phyloP scores from a whole-genome alignment of 352 stramenopile genomes.

The Globisporangium nagaii region DNA sequence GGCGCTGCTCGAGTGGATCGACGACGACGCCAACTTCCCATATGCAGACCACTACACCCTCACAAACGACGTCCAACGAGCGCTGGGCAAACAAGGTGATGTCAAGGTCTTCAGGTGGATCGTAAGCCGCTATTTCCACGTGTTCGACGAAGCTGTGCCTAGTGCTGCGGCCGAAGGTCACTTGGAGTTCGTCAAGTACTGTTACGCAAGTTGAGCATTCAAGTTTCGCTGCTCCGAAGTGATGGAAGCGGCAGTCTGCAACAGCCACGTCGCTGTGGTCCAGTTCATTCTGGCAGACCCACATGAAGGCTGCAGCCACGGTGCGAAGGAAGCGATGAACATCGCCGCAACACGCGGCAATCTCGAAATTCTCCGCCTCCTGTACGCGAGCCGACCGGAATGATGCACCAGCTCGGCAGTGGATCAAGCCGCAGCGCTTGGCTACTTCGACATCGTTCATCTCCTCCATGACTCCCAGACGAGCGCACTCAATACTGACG shows the following conservation, averaged over 20 bases:
- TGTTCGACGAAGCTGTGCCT: not conserved
- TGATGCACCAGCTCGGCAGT: too few species aligned
- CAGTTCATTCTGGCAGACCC: not conserved
- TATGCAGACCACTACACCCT: not conserved
- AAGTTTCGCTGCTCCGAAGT: conserved; percentile 1
- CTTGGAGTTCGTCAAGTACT: conserved; percentile 23
- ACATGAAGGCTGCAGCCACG: too few species aligned
- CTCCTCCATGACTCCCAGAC: too few species aligned
- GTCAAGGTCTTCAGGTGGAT: not conserved
- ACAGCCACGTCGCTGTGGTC: not conserved
- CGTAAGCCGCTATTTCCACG: not conserved
- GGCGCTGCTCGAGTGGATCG: conserved; percentile 3
- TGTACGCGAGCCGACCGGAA: too few species aligned
- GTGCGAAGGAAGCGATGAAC: too few species aligned
- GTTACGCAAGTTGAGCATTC: not conserved
- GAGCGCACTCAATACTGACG: too few species aligned
- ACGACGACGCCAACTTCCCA: not conserved
- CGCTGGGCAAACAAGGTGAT: not conserved
- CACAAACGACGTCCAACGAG: not conserved
- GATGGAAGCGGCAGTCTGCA: not conserved
- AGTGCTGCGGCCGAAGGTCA: conserved; percentile 10
- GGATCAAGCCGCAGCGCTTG: too few species aligned
- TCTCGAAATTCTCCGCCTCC: too few species aligned
- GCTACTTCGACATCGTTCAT: too few species aligned
- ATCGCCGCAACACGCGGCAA: too few species aligned